Evolutionary conservation across 345 rosid genomes (phyloP).

Genomic region (Cardamine occulta): DNA sequence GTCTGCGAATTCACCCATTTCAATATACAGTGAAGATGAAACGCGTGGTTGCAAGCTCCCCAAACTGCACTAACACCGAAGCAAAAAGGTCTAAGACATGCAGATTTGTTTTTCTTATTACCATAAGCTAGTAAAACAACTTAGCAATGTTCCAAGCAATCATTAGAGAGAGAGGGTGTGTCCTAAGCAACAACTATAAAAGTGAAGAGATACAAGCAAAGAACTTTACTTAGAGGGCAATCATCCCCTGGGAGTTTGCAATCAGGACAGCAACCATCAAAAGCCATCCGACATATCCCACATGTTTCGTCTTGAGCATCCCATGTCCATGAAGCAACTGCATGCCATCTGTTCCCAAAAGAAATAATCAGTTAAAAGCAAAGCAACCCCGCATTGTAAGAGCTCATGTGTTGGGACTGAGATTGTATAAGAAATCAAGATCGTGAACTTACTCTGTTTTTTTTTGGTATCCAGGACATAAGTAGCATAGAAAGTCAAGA

Average conservation of each 20-base stretch:
- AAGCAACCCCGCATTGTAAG: background rate
- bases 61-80: slow-evolving; percentile 51
- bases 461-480: slow-evolving; percentile 2
- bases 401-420: slow-evolving; percentile 25
- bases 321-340: slow-evolving; percentile 97
- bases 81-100: slow-evolving; percentile 7
- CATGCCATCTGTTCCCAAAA: slow-evolving; percentile 72
- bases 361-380: slow-evolving; percentile 12
- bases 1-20: slow-evolving; percentile 95
- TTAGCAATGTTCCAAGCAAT: slow-evolving; percentile 8
- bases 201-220: background rate
- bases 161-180: background rate
- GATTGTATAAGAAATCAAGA: slow-evolving; percentile 6
- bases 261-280: slow-evolving; percentile 95
- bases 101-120: background rate
- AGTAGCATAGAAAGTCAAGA: slow-evolving; percentile 44
- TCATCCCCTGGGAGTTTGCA: slow-evolving; percentile 94
- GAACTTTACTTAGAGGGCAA: slow-evolving; percentile 77
- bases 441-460: slow-evolving; percentile 48
- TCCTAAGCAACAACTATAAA: background rate
- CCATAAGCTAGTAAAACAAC: background rate
- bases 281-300: slow-evolving; percentile 96
- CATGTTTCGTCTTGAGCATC: slow-evolving; percentile 97
- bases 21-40: slow-evolving; percentile 94
- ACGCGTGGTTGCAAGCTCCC: slow-evolving; percentile 79